Evolutionary conservation across 129 eudicot species (phyloP).

Genomic region (Arctium minus): DNA sequence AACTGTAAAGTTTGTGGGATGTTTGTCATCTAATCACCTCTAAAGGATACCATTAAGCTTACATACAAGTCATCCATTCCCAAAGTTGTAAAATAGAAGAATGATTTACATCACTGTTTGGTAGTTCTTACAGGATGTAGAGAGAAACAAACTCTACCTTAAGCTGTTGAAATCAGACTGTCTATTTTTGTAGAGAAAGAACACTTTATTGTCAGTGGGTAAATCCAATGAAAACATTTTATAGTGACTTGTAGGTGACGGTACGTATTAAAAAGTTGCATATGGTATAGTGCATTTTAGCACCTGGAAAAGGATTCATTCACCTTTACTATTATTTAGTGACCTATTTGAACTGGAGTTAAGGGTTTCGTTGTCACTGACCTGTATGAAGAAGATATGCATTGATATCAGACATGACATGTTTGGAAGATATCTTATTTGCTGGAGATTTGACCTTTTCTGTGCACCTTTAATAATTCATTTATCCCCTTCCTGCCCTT

Average conservation of each 20-base stretch:
- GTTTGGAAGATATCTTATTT: conserved; percentile 18
- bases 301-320: neutral
- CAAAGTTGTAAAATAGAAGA: neutral
- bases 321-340: neutral
- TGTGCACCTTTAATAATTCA: conserved; percentile 15
- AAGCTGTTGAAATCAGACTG: neutral
- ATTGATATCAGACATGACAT: conserved; percentile 27
- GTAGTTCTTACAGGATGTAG: neutral
- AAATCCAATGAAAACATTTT: neutral
- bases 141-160: neutral
- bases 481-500: conserved; percentile 1
- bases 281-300: neutral
- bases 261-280: neutral
- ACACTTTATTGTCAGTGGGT: neutral
- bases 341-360: neutral
- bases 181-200: neutral
- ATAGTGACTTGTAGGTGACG: neutral
- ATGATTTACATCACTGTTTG: neutral
- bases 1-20: neutral
- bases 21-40: neutral
- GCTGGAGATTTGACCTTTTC: conserved; percentile 29
- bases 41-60: neutral
- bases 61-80: neutral
- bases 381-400: conserved; percentile 20
- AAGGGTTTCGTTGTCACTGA: conserved; percentile 4